Conservation (phyloP, 2,329 filamentous ascomycete species). For the Falciphora oryzae region DNA sequence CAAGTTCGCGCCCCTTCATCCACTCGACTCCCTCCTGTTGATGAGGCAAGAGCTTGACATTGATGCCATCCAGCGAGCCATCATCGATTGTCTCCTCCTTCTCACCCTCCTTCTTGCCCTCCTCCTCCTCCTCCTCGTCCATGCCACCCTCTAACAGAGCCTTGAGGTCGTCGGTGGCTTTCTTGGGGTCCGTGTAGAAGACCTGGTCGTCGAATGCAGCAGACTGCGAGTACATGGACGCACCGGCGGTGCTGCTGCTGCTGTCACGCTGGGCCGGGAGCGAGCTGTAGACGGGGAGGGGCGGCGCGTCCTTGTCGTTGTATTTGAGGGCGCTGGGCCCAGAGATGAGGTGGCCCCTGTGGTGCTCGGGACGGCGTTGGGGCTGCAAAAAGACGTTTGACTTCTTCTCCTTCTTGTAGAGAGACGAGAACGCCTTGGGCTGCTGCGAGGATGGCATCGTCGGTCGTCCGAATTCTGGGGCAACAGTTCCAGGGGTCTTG, state of each 20-base stretch:
- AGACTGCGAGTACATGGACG: constrained; percentile 29
- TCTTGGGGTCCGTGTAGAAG: constrained; percentile 63
- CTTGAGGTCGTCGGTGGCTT: constrained; percentile 73
- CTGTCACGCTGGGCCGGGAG: constrained; percentile 20
- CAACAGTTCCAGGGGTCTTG: constrained; percentile 16
- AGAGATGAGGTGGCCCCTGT: constrained; percentile 42
- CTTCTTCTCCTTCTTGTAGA: constrained; percentile 50
- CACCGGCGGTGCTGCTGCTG: constrained; percentile 10
- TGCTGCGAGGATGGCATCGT: constrained; percentile 32
- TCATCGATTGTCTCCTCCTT: constrained; percentile 39
- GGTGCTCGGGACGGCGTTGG: constrained; percentile 51
- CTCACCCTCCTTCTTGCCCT: constrained; percentile 53
- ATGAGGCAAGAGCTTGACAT: constrained; percentile 84
- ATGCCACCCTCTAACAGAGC: constrained; percentile 76
- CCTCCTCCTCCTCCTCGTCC: constrained; percentile 56
- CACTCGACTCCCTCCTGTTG: constrained; percentile 91
- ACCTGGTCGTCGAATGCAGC: constrained; percentile 34
- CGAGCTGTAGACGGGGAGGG: constrained; percentile 44
- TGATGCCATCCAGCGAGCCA: constrained; percentile 66
- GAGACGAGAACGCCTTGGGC: constrained; percentile 40
- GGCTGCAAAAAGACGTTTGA: constrained; percentile 36
- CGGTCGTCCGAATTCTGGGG: constrained; percentile 25
- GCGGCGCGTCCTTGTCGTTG: constrained; percentile 40
- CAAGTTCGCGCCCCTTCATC: constrained; percentile 92
- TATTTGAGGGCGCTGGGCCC: constrained; percentile 43